phyloP scores from a whole-genome alignment of 2,329 filamentous ascomycete genomes.

The Amauroascus niger region DNA sequence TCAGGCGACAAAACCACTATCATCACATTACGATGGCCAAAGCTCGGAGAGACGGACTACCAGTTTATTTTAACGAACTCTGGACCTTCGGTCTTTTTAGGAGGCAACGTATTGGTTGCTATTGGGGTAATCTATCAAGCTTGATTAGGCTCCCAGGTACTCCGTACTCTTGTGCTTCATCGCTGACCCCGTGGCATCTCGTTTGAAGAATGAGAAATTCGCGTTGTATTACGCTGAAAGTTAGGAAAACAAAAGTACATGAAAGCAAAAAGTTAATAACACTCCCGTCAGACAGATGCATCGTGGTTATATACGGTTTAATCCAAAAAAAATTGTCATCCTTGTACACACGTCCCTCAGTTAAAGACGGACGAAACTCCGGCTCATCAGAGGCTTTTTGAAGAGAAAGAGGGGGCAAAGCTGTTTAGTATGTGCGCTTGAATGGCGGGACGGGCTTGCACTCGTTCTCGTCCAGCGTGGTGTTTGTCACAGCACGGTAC shows the following conservation, averaged over 20 bases:
- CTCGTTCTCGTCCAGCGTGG: conserved; percentile 86
- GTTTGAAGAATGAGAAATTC: neutral
- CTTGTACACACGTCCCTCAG: conserved; percentile 7
- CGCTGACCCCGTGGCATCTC: neutral
- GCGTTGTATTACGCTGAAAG: conserved; percentile 1
- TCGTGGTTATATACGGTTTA: conserved; percentile 12
- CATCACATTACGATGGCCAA: too few species aligned
- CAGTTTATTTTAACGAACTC: too few species aligned
- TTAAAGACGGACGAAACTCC: conserved; percentile 4
- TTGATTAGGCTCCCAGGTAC: too few species aligned
- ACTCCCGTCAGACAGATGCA: conserved; percentile 9
- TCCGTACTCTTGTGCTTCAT: neutral
- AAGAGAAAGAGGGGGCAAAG: neutral
- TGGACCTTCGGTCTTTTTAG: too few species aligned
- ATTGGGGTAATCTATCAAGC: too few species aligned
- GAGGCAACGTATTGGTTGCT: too few species aligned
- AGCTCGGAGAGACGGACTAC: too few species aligned
- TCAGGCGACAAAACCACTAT: too few species aligned
- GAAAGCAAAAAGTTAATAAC: neutral
- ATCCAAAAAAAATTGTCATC: conserved; percentile 8
- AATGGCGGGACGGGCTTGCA: conserved; percentile 95
- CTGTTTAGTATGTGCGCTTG: conserved; percentile 53
- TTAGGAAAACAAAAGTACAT: neutral
- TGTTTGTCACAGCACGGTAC: conserved; percentile 73
- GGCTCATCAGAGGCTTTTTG: conserved; percentile 8